Evolutionary conservation across 805 yeast genomes (phyloP).

Genomic region (Ascoidea asiatica): DNA sequence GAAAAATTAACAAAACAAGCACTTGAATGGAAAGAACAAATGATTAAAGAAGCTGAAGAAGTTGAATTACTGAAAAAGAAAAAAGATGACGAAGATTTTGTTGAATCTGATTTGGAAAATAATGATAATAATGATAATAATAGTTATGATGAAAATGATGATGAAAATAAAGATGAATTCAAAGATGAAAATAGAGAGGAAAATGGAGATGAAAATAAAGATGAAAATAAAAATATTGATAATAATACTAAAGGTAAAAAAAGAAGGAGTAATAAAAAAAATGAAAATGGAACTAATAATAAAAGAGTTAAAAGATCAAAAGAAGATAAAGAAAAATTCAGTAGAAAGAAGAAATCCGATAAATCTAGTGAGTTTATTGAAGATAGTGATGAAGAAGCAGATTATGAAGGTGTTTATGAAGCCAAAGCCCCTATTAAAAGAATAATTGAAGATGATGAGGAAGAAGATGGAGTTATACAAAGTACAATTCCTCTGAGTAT

Average conservation of each 20-base stretch:
- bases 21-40: constrained; percentile 40
- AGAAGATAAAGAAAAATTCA: not conserved
- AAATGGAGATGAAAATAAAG: not conserved
- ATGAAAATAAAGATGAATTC: constrained; percentile 2
- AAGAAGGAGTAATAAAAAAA: not conserved
- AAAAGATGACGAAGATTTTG: constrained; percentile 13
- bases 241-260: not conserved
- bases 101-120: constrained; percentile 15
- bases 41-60: constrained; percentile 29
- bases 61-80: constrained; percentile 17
- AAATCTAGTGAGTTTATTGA: no score
- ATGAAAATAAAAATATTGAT: not conserved
- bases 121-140: constrained; percentile 9
- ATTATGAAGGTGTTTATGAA: no score
- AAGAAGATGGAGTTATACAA: no score
- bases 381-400: no score
- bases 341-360: not conserved
- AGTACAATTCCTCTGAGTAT: no score
- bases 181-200: constrained; percentile 4
- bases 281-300: not conserved
- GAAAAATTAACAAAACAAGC: constrained; percentile 40
- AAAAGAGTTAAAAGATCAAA: not conserved
- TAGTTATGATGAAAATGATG: constrained; percentile 1
- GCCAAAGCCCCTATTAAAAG: no score
- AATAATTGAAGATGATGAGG: no score